Percentiles rank a stretch among this genome's conserved stretches.
Evolutionary conservation across 148 eudicot genomes (phyloP).

Genomic region (Salicornia ramosissima): DNA sequence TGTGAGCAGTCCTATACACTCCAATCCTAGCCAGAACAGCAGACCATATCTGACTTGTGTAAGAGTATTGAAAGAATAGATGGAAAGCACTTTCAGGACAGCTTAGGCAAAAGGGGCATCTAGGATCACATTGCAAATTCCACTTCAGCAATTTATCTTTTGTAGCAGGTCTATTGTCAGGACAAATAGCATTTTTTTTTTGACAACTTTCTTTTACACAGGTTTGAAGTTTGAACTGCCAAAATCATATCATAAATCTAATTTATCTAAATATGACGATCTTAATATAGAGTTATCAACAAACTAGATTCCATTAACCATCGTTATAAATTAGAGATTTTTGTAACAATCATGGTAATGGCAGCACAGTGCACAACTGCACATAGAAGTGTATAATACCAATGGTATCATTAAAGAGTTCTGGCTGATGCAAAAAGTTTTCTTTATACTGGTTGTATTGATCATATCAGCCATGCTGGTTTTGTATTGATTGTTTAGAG

Average conservation of each 20-base stretch:
- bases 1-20: too few species aligned
- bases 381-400: neutral
- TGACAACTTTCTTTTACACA: neutral
- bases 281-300: neutral
- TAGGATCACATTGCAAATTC: too few species aligned
- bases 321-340: neutral
- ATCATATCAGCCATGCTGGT: neutral
- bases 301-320: neutral
- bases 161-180: too few species aligned
- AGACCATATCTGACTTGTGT: too few species aligned
- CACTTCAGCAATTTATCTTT: too few species aligned
- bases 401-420: neutral
- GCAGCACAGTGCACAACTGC: too few species aligned
- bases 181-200: too few species aligned
- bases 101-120: too few species aligned
- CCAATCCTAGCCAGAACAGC: too few species aligned
- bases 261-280: too few species aligned
- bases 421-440: neutral
- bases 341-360: neutral
- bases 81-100: too few species aligned
- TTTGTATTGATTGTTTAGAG: neutral
- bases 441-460: neutral
- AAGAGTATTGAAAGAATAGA: too few species aligned
- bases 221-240: neutral
- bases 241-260: neutral